Base-by-base conservation (phyloP, 805 yeast genomes). In the Hanseniaspora clermontiae region DNA sequence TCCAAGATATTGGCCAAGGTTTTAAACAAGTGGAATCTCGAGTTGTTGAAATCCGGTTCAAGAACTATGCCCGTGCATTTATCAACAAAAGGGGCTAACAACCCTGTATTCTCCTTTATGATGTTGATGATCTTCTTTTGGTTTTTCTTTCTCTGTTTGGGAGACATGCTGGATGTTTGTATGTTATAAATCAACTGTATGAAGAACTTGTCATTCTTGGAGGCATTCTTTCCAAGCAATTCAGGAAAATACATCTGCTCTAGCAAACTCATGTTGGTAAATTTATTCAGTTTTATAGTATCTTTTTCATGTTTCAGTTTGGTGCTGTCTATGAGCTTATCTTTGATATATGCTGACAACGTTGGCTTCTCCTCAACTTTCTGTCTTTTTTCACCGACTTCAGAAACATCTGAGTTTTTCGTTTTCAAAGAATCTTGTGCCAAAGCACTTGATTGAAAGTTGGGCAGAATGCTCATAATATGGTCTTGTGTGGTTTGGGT, bases 201-300 rank as follows among this genome's bases (percentile, higher is more conserved):
- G 5, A 52, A 19, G 14, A 37, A 37, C 29, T 17, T 45, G 3
- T 52, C 45, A 12, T 48, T 20, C 38, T 43, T 52, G 5, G 39
- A 43, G n/a, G 7, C 17, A 15, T 36, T 27, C 45, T 43, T 34
- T 4, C 34, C 24, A 14, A 52, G 29, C 15, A 52, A 32, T n/a
- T 52, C 56, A 20, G 56, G 50, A 31, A 52, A 52, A 15, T 45
- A 52, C 9, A 52, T n/a, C 32, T 45, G 56, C 15, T 52, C 56
- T 17, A 52, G 24, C 9, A 37, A 11, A 10, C 50, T 45, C 56
- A 52, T 52, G 40, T 52, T 37, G 2, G 34, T 43, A 14, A 36
- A 17, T 38, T 31, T 51, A 32, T 42, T 51, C 27, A 24, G 7
- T 20, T 34, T 38, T 3, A 27, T 32, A 9, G 29, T 17, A 7